phyloP scores from a whole-genome alignment of 2,329 filamentous ascomycete species.

The Daldinia sp. region DNA sequence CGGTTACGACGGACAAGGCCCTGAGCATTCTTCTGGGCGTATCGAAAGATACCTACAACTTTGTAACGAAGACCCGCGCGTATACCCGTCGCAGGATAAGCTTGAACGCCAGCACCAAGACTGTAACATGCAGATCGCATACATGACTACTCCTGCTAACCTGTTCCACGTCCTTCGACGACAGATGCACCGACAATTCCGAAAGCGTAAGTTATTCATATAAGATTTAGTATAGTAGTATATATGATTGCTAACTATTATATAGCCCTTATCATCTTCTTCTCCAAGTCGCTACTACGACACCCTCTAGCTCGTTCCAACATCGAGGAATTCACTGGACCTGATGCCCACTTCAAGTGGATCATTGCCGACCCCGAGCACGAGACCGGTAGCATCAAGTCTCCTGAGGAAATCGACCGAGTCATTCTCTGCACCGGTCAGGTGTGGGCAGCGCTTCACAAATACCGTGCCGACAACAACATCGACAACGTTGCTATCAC shows the following conservation, averaged over 20 bases:
- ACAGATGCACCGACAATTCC: slow-evolving; percentile 99
- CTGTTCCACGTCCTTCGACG: slow-evolving; percentile 95
- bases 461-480: slow-evolving; percentile 86
- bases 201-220: slow-evolving; percentile 79
- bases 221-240: background rate
- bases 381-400: slow-evolving; percentile 74
- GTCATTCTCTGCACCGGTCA: slow-evolving; percentile 95
- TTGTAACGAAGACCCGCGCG: slow-evolving; percentile 94
- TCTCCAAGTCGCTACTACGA: slow-evolving; percentile 95
- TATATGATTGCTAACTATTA: slow-evolving; percentile 37
- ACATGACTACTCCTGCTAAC: slow-evolving; percentile 96
- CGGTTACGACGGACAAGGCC: slow-evolving; percentile 97
- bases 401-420: slow-evolving; percentile 87
- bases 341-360: slow-evolving; percentile 92
- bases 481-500: slow-evolving; percentile 93
- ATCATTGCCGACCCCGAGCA: slow-evolving; percentile 93
- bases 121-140: slow-evolving; percentile 98
- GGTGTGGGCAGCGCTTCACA: slow-evolving; percentile 88
- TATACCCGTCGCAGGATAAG: slow-evolving; percentile 89
- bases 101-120: slow-evolving; percentile 97
- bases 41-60: slow-evolving; percentile 98
- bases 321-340: slow-evolving; percentile 87
- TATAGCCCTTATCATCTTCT: slow-evolving; percentile 91
- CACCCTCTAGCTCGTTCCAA: slow-evolving; percentile 90
- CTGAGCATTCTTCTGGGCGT: slow-evolving; percentile 96